These are phyloP conservation scores for Tylopilus subfusipes DNA, from an alignment of 768 basidiomycete species.

Conservation along the genomic window DNA sequence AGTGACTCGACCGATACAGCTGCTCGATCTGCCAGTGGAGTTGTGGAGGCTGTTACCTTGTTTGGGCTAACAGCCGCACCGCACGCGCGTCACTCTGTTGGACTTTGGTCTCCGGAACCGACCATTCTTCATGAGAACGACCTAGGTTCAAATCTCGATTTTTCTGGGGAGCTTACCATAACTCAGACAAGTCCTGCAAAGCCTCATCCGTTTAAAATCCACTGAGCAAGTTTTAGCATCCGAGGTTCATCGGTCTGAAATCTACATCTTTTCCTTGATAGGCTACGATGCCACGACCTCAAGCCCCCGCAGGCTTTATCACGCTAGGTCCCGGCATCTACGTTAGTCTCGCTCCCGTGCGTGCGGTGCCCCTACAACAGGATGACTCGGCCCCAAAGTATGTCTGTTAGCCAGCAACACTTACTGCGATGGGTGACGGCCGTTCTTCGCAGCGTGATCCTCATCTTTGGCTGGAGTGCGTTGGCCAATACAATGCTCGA, in stretches of 20 bases:
- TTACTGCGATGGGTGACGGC: neutral
- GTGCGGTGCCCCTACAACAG: neutral
- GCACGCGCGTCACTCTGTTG: too few relatives aligned
- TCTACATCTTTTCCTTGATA: neutral
- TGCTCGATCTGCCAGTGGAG: too few relatives aligned
- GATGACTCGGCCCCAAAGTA: constrained; percentile 21
- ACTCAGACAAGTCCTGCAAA: too few relatives aligned
- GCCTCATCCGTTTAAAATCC: too few relatives aligned
- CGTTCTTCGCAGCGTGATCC: constrained; percentile 19
- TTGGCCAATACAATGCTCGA: neutral
- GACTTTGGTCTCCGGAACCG: too few relatives aligned
- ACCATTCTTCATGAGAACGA: too few relatives aligned
- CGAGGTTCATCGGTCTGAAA: neutral
- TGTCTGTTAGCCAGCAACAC: neutral
- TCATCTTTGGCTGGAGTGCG: constrained; percentile 32
- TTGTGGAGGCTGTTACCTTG: too few relatives aligned
- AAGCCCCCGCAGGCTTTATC: neutral
- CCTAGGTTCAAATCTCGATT: too few relatives aligned
- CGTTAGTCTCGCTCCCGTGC: neutral
- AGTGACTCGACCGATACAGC: too few relatives aligned
- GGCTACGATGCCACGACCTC: too few relatives aligned
- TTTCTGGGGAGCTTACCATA: neutral
- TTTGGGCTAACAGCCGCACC: too few relatives aligned
- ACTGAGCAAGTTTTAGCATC: neutral
- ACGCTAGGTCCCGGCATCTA: constrained; percentile 1